phyloP scores from a whole-genome alignment of 805 yeast genomes.

The Cyberlindnera maclurae region DNA sequence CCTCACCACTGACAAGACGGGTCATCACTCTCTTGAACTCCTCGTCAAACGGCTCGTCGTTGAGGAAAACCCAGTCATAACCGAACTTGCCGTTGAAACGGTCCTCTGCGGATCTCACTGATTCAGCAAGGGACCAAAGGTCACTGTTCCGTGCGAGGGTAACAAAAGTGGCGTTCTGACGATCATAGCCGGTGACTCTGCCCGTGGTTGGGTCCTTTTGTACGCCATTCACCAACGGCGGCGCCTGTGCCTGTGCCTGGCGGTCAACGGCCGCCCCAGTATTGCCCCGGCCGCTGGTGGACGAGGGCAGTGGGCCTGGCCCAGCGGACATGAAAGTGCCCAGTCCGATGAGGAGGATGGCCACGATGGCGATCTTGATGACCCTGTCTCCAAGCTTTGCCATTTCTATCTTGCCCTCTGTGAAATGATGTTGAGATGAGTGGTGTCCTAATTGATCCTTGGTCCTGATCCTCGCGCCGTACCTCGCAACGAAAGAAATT shows the following conservation, averaged over 20 bases:
- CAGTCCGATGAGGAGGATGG: slow-evolving; percentile 14
- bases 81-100: slow-evolving; percentile 74
- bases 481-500: no score
- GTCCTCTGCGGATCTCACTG: slow-evolving; percentile 79
- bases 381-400: slow-evolving; percentile 17
- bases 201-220: slow-evolving; percentile 1
- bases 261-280: no score
- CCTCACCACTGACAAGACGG: slow-evolving; percentile 66
- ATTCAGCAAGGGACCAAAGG: slow-evolving; percentile 48
- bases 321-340: slow-evolving; percentile 12
- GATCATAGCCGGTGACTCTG: slow-evolving; percentile 19
- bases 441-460: no score
- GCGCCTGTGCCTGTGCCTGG: not conserved
- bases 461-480: no score
- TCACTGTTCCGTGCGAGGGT: slow-evolving; percentile 76
- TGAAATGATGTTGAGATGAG: no score
- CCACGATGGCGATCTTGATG: slow-evolving; percentile 14
- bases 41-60: slow-evolving; percentile 51
- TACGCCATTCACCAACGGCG: not conserved
- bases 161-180: slow-evolving; percentile 73
- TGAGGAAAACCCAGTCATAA: slow-evolving; percentile 94
- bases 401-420: slow-evolving; percentile 9
- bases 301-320: not conserved
- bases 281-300: no score
- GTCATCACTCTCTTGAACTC: slow-evolving; percentile 36